Base-by-base conservation (phyloP, 129 eudicot species). In the Rutidosis leptorrhynchoides region DNA sequence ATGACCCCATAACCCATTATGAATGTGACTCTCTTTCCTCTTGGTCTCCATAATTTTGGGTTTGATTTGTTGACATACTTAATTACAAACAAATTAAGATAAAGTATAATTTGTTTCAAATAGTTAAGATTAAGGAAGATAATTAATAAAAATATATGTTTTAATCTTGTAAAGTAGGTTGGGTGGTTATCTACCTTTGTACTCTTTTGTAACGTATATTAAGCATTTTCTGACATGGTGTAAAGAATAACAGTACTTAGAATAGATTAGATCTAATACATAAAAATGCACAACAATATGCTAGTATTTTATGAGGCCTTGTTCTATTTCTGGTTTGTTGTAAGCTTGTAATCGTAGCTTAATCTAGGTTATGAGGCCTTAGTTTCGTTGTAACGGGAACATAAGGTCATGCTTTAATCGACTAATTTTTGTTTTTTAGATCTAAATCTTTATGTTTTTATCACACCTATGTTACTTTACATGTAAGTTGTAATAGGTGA, bases 31-130 rank as follows among this genome's bases (percentile, higher is more conserved):
- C 22, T 49, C 55, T 49, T 20, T n/a, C 55, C 24, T 17, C 23
- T 49, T 49, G 24, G 55, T 49, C 55, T 23, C 55, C 55, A 49
- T 49, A 49, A 49, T 17, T 49, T 19, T 6, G 55, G 55, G 55
- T 6, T 49, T 20, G 0, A 11, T 49, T 49, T 49, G 55, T 49
- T 49, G 55, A 49, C 24, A 17, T 49, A 49, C n/a, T 5, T 35
- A 35, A 3, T 49, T 49, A 20, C 55, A 49, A 49, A 49, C 24
- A 49, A 49, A 49, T 49, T n/a, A 49, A 49, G 22, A 49, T 17
- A 17, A n/a, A 17, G 6, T 17, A 49, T 49, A 23, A n/a, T 6
- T 49, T 49, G 11, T 17, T 49, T 7, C 3, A 17, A n/a, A n/a
- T 49, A 19, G 55, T 49, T 19, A 49, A 49, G 55, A 49, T 8